Conservation (phyloP, 2,329 filamentous ascomycete genomes). For the Trichoderma atroviride region DNA sequence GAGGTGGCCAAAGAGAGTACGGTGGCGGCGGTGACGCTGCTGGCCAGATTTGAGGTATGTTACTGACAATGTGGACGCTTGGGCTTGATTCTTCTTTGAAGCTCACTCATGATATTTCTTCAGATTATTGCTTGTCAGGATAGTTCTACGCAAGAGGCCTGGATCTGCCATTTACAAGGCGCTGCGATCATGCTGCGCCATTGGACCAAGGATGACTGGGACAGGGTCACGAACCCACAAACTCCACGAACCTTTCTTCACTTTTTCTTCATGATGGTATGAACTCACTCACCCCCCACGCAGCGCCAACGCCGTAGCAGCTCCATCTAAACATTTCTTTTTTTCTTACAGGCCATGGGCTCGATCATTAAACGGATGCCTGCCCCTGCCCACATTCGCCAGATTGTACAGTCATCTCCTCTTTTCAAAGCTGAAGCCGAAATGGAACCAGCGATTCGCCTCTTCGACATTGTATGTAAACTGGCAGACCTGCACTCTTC, state of each 20-base stretch:
- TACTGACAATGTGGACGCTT: not conserved
- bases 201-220: constrained; percentile 1
- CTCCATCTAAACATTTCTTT: not conserved
- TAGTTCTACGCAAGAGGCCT: not conserved
- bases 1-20: not conserved
- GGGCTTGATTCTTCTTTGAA: not conserved
- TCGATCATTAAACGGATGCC: not conserved
- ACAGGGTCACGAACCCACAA: not conserved
- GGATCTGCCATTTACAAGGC: not conserved
- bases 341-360: not conserved
- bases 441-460: not conserved
- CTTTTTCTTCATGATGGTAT: constrained; percentile 4
- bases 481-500: not conserved
- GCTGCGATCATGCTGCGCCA: constrained; percentile 8
- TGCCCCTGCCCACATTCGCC: not conserved
- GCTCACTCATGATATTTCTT: not conserved
- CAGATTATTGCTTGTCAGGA: constrained; percentile 15
- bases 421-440: not conserved
- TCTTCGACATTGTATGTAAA: not conserved
- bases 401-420: not conserved
- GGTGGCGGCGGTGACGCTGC: constrained; percentile 1
- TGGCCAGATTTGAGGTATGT: constrained; percentile 3
- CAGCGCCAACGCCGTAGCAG: not conserved
- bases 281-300: not conserved
- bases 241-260: not conserved